These are phyloP conservation scores for Friedmanniomyces simplex DNA, from an alignment of 495 filamentous ascomycete species.

Conservation along the genomic window DNA sequence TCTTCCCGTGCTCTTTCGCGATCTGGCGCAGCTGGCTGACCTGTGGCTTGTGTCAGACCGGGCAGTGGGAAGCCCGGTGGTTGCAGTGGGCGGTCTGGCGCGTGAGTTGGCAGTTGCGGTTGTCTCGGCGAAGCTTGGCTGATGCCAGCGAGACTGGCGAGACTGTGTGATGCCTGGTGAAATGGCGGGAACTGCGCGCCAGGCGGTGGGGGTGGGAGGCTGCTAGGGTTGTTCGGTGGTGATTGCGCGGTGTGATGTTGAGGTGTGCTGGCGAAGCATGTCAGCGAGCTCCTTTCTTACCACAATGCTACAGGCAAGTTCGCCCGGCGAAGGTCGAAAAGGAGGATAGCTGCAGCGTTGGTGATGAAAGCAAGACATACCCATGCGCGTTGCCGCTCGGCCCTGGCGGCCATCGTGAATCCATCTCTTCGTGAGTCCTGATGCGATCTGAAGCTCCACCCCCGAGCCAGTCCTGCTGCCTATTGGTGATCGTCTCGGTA, in stretches of 20 bases:
- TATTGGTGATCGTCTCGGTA: neutral
- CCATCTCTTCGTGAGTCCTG: slow-evolving; percentile 8
- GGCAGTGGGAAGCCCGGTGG: slow-evolving; percentile 15
- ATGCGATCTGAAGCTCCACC: neutral
- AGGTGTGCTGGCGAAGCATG: slow-evolving; percentile 1
- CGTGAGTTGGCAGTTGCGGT: neutral
- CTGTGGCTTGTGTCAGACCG: slow-evolving; percentile 17
- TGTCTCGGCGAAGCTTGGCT: slow-evolving; percentile 21
- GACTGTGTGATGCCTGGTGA: slow-evolving; percentile 15
- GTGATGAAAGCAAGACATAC: slow-evolving; percentile 6
- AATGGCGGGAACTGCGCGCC: slow-evolving; percentile 15
- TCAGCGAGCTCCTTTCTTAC: neutral
- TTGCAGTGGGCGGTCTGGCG: slow-evolving; percentile 3
- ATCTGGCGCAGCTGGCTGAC: slow-evolving; percentile 11
- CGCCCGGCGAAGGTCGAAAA: neutral
- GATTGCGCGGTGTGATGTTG: slow-evolving; percentile 14
- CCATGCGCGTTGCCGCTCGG: slow-evolving; percentile 17
- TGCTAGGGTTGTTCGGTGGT: slow-evolving; percentile 2
- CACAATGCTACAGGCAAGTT: neutral
- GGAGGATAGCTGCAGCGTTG: neutral
- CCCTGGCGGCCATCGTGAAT: slow-evolving; percentile 14
- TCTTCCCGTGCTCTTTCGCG: slow-evolving; percentile 21
- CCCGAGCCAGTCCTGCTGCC: neutral
- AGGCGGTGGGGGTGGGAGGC: slow-evolving; percentile 17
- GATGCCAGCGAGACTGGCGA: slow-evolving; percentile 16